phyloP scores from a whole-genome alignment of 352 stramenopile species.

The Phytophthora crassamura region DNA sequence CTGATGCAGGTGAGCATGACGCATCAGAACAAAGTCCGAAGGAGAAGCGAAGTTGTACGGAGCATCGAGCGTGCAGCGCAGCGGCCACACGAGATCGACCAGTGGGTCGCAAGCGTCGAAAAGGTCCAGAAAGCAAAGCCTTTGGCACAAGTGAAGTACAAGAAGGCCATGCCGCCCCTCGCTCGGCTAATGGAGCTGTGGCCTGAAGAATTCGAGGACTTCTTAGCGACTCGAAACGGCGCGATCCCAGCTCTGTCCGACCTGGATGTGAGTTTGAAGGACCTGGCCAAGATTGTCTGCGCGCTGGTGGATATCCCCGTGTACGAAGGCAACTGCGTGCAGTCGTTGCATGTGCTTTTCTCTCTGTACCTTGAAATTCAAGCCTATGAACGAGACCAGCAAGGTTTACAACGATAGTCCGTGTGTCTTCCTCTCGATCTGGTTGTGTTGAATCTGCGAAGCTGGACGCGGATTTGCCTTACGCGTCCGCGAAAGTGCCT shows the following conservation, averaged over 20 bases:
- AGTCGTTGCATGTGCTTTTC: constrained; percentile 94
- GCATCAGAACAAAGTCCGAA: constrained; percentile 37
- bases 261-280: constrained; percentile 86
- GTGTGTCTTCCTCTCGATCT: constrained; percentile 11
- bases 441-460: not conserved
- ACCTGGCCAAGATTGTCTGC: constrained; percentile 89
- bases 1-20: constrained; percentile 87
- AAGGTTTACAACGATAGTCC: constrained; percentile 36
- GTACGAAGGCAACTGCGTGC: constrained; percentile 73
- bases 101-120: constrained; percentile 93
- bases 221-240: constrained; percentile 43
- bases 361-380: constrained; percentile 88
- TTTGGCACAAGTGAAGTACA: constrained; percentile 80
- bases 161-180: constrained; percentile 89
- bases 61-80: constrained; percentile 91
- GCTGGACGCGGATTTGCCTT: not conserved
- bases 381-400: constrained; percentile 56
- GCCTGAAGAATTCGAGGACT: constrained; percentile 86
- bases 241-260: constrained; percentile 41
- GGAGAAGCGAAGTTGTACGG: constrained; percentile 68
- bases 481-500: constrained; percentile 73
- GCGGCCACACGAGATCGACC: constrained; percentile 87
- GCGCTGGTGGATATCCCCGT: constrained; percentile 94
- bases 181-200: constrained; percentile 91
- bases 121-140: constrained; percentile 90